phyloP scores from a whole-genome alignment of 192 early-diverging fungal species.

The Mortierella alpina region DNA sequence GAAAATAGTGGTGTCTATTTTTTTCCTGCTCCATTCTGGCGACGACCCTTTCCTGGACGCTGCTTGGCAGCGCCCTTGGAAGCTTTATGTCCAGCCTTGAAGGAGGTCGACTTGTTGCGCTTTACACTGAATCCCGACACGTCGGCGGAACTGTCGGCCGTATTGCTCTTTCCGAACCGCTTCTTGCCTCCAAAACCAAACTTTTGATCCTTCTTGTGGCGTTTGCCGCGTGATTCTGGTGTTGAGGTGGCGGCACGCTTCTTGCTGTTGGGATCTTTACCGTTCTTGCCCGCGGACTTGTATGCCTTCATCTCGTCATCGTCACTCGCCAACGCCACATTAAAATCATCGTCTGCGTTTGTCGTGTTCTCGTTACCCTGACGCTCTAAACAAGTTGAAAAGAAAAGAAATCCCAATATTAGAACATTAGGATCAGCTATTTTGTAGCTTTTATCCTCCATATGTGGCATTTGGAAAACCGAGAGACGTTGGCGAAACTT shows the following conservation, averaged over 20 bases:
- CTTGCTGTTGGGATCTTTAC: conserved; percentile 7
- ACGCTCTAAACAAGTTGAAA: conserved; percentile 51
- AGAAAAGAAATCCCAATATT: background rate
- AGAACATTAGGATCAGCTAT: background rate
- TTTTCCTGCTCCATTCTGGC: conserved; percentile 31
- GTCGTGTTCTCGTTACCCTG: conserved; percentile 61
- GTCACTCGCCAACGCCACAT: conserved; percentile 67
- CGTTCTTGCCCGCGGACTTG: conserved; percentile 10
- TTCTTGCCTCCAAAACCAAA: conserved; percentile 95
- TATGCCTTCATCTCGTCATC: conserved; percentile 47
- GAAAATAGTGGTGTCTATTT: conserved; percentile 6
- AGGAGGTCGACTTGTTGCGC: conserved; percentile 49
- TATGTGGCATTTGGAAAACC: conserved; percentile 1
- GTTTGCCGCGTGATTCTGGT: conserved; percentile 35
- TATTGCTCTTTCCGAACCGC: conserved; percentile 73
- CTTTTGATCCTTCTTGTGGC: conserved; percentile 78
- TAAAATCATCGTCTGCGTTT: conserved; percentile 73
- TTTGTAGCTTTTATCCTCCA: background rate
- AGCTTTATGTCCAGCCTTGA: conserved; percentile 27
- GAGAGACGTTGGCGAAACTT: conserved; percentile 58
- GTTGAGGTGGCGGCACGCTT: conserved; percentile 30
- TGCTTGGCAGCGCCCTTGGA: conserved; percentile 34
- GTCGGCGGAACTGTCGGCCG: conserved; percentile 79
- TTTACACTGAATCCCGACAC: conserved; percentile 71
- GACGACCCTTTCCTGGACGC: conserved; percentile 52